phyloP scores from a whole-genome alignment of 768 basidiomycete species.

The Lyophyllum atratum region DNA sequence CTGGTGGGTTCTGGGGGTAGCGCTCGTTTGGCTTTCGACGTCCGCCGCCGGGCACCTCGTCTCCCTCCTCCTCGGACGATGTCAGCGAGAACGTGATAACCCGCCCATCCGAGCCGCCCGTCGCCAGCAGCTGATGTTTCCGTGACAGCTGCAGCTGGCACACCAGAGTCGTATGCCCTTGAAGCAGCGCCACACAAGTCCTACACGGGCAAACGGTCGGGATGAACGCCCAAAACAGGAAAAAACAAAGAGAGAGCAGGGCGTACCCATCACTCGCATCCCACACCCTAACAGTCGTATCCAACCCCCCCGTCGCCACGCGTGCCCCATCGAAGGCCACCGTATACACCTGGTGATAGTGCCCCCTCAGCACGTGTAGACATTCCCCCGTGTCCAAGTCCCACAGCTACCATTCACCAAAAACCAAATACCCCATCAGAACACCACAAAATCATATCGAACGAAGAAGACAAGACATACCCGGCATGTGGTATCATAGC shows the following conservation, averaged over 20 bases:
- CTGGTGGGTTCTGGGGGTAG: no score
- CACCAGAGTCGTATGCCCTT: conserved; percentile 91
- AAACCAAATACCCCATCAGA: neutral
- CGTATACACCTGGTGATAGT: conserved; percentile 87
- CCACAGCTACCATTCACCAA: conserved; percentile 63
- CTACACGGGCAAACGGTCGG: no score
- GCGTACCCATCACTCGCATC: conserved; percentile 81
- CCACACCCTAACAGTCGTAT: conserved; percentile 95
- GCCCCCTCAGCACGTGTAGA: conserved; percentile 77
- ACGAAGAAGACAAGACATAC: conserved; percentile 42
- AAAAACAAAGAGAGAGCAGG: neutral
- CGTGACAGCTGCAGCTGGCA: conserved; percentile 85
- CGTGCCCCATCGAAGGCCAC: conserved; percentile 87
- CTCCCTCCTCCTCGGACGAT: conserved; percentile 9
- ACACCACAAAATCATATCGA: conserved; percentile 1
- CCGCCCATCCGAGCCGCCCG: conserved; percentile 88
- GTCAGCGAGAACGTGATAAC: conserved; percentile 44
- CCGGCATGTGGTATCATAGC: conserved; percentile 88
- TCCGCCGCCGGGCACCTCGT: no score
- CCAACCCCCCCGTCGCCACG: conserved; percentile 86
- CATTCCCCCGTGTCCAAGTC: conserved; percentile 89
- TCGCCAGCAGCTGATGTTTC: conserved; percentile 55
- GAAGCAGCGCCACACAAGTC: conserved; percentile 79
- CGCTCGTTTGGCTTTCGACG: no score
- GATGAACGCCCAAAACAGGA: no score